These are phyloP conservation scores for Pilatotrama ljubarskyi DNA, from an alignment of 768 basidiomycete species.

Conservation along the genomic window DNA sequence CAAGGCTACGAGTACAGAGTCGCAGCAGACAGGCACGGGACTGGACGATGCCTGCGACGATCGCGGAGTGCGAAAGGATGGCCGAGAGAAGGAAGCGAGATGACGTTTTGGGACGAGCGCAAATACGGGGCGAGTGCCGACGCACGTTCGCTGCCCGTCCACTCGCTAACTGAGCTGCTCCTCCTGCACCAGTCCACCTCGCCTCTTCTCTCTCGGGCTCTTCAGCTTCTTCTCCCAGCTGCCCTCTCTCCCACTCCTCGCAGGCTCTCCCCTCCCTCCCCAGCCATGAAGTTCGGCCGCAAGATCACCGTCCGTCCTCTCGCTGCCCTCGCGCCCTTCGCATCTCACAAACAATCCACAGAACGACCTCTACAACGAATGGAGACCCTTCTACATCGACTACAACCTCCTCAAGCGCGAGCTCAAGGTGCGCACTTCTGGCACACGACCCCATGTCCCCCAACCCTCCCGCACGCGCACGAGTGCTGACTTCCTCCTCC, in stretches of 20 bases:
- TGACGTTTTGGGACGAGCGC: not conserved
- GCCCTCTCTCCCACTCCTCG: not conserved
- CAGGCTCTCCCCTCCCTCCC: not conserved
- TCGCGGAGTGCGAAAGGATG: not conserved
- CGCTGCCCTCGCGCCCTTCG: not conserved
- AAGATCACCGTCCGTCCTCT: slow-evolving; percentile 62
- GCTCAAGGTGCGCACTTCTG: slow-evolving; percentile 61
- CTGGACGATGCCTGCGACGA: not conserved
- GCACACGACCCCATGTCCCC: slow-evolving; percentile 16
- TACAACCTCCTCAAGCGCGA: slow-evolving; percentile 89
- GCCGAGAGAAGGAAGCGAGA: not conserved
- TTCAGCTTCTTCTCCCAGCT: not conserved
- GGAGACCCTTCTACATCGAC: slow-evolving; percentile 88
- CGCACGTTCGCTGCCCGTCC: not conserved
- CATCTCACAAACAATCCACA: slow-evolving; percentile 33
- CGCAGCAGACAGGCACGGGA: not conserved
- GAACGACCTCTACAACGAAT: slow-evolving; percentile 87
- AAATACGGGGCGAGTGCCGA: not conserved
- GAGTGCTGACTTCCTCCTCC: not conserved
- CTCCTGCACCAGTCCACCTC: not conserved
- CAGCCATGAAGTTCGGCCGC: slow-evolving; percentile 75
- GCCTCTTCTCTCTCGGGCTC: not conserved
- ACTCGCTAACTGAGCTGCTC: not conserved
- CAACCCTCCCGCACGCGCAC: too few species aligned
- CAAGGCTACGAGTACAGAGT: not conserved